Conservation (phyloP, 2,329 filamentous ascomycete genomes). For the Pseudonectria buxi region DNA sequence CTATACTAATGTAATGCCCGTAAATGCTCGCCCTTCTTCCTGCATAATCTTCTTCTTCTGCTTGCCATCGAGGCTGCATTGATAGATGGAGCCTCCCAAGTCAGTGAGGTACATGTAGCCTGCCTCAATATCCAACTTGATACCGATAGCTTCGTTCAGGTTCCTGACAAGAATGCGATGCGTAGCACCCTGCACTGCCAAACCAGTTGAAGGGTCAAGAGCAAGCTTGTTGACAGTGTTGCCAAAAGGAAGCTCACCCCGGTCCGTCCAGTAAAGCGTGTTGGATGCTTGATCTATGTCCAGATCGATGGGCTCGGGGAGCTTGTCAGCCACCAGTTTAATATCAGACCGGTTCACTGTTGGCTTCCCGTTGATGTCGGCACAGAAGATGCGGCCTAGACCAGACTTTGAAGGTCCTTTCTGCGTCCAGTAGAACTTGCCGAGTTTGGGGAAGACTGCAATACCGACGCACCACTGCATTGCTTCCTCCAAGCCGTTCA, state of each 20-base stretch:
- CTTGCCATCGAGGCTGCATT: no score
- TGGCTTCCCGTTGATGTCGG: constrained; percentile 33
- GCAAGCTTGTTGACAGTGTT: constrained; percentile 42
- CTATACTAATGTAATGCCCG: no score
- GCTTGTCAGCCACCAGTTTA: constrained; percentile 32
- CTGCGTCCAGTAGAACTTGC: constrained; percentile 53
- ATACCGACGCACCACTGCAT: constrained; percentile 51
- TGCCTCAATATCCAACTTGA: no score
- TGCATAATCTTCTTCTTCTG: no score
- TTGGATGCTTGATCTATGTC: constrained; percentile 41
- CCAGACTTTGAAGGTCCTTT: constrained; percentile 47
- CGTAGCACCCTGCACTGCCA: no score
- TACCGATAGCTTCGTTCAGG: no score
- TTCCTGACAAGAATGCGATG: no score
- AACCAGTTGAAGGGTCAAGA: constrained; percentile 1
- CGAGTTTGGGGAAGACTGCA: constrained; percentile 33
- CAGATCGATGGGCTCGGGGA: constrained; percentile 53
- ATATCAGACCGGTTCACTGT: constrained; percentile 34
- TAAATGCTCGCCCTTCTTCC: no score
- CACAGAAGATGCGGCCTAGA: constrained; percentile 46
- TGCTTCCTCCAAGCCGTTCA: constrained; percentile 23
- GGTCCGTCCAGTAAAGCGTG: constrained; percentile 53
- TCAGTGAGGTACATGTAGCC: no score
- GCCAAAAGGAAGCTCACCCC: constrained; percentile 49
- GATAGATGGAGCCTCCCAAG: no score